Conservation (phyloP, 2,329 filamentous ascomycete genomes). For the Delphinella strobiligena region DNA sequence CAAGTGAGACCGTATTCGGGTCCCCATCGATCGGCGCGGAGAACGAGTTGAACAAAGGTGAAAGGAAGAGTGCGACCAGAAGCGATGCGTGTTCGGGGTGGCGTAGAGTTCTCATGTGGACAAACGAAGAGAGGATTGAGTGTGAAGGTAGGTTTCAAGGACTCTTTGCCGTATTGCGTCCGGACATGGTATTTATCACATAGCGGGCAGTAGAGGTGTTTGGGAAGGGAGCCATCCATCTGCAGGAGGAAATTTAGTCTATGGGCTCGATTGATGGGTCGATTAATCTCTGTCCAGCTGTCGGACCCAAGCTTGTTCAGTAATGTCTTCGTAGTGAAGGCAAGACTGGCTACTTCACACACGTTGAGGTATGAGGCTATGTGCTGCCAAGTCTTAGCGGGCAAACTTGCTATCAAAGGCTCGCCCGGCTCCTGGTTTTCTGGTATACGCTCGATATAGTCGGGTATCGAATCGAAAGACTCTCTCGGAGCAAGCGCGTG, state of each 20-base stretch:
- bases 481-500: slow-evolving; percentile 24
- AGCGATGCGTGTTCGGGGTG: slow-evolving; percentile 37
- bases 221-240: slow-evolving; percentile 40
- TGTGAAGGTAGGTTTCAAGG: slow-evolving; percentile 40
- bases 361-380: slow-evolving; percentile 32
- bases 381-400: slow-evolving; percentile 33
- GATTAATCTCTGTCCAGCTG: slow-evolving; percentile 27
- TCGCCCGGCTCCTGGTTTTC: slow-evolving; percentile 18
- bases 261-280: slow-evolving; percentile 32
- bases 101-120: slow-evolving; percentile 38
- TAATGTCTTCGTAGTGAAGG: slow-evolving; percentile 37
- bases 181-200: slow-evolving; percentile 45
- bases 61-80: slow-evolving; percentile 45
- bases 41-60: slow-evolving; percentile 45
- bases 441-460: slow-evolving; percentile 12
- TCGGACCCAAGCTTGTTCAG: slow-evolving; percentile 28
- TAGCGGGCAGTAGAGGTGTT: slow-evolving; percentile 47
- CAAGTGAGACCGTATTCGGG: slow-evolving; percentile 35
- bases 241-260: slow-evolving; percentile 39
- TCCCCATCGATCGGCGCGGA: slow-evolving; percentile 37
- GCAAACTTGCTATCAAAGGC: slow-evolving; percentile 31
- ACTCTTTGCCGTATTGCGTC: slow-evolving; percentile 40
- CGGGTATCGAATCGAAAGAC: slow-evolving; percentile 22
- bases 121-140: slow-evolving; percentile 47
- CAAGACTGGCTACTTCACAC: slow-evolving; percentile 37